These are phyloP conservation scores for Blastobotrys niveus DNA, from an alignment of 1,139 yeast species.

Conservation along the genomic window DNA sequence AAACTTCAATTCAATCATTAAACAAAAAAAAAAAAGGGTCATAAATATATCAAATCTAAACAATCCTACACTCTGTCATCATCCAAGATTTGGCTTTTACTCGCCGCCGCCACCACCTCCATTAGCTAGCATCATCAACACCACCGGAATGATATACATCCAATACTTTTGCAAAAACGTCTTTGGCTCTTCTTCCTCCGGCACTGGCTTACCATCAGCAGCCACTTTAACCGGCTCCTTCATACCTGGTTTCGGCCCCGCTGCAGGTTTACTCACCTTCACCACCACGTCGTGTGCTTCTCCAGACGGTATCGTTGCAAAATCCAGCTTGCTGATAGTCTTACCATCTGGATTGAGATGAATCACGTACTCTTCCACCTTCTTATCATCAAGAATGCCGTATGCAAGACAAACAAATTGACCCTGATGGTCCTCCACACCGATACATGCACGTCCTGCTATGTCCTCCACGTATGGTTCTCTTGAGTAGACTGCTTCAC, in stretches of 20 bases:
- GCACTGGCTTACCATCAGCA: slow-evolving; percentile 27
- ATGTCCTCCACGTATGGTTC: slow-evolving; percentile 1
- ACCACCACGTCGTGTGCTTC: neutral
- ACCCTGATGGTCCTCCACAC: slow-evolving; percentile 15
- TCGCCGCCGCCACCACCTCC: slow-evolving; percentile 22
- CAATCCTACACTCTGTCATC: too few species aligned
- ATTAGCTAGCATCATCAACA: slow-evolving; percentile 27
- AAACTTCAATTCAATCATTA: too few species aligned
- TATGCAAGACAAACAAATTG: slow-evolving; percentile 22
- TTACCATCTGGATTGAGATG: slow-evolving; percentile 16
- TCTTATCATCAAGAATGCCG: neutral
- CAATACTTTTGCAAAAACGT: slow-evolving; percentile 38
- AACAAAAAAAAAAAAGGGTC: too few species aligned
- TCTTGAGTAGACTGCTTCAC: slow-evolving; percentile 1
- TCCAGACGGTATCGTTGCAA: slow-evolving; percentile 6
- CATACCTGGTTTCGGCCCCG: slow-evolving; percentile 27
- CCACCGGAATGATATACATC: slow-evolving; percentile 34
- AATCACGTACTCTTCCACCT: slow-evolving; percentile 16
- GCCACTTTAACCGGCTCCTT: slow-evolving; percentile 29
- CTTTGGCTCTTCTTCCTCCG: slow-evolving; percentile 28
- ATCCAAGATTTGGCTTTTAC: too few species aligned
- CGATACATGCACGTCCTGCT: slow-evolving; percentile 25
- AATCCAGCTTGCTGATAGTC: slow-evolving; percentile 17
- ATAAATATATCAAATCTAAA: too few species aligned
- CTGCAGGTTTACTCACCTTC: neutral